Evolutionary conservation across 495 filamentous ascomycete genomes (phyloP).

Genomic region (Penicillium waksmanii): DNA sequence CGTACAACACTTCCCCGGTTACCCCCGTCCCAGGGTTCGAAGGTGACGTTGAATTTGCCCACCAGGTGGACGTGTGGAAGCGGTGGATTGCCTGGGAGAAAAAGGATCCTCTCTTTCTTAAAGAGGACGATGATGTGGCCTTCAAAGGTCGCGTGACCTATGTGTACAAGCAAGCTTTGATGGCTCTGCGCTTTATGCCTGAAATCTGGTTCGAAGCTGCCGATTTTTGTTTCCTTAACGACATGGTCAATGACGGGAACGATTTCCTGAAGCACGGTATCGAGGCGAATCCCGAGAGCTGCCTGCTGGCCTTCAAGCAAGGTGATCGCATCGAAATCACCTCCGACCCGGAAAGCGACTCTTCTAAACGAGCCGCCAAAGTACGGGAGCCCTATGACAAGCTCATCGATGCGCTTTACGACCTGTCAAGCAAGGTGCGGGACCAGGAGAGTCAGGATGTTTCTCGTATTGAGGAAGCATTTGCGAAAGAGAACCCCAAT

Average conservation of each 20-base stretch:
- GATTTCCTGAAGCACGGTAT: slow-evolving; percentile 82
- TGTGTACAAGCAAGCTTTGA: slow-evolving; percentile 90
- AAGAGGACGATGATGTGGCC: slow-evolving; percentile 70
- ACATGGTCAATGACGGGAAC: slow-evolving; percentile 67
- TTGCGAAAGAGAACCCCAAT: slow-evolving; percentile 41
- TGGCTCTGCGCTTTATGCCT: slow-evolving; percentile 91
- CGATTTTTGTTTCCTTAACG: slow-evolving; percentile 87
- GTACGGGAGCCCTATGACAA: slow-evolving; percentile 83
- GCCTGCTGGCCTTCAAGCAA: slow-evolving; percentile 82
- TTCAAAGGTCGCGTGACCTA: slow-evolving; percentile 81
- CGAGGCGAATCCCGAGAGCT: slow-evolving; percentile 90
- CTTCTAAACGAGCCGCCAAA: slow-evolving; percentile 67
- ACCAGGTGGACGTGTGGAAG: slow-evolving; percentile 91
- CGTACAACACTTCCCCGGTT: slow-evolving; percentile 78
- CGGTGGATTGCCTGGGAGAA: slow-evolving; percentile 95
- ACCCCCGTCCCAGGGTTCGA: slow-evolving; percentile 86
- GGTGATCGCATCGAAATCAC: slow-evolving; percentile 81
- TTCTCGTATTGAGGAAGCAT: slow-evolving; percentile 68
- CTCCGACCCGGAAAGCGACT: slow-evolving; percentile 70
- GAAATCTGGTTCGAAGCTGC: slow-evolving; percentile 95
- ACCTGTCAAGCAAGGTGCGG: slow-evolving; percentile 71
- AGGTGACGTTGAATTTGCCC: slow-evolving; percentile 80
- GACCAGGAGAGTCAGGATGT: slow-evolving; percentile 72
- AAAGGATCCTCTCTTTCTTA: slow-evolving; percentile 82
- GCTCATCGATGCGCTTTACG: slow-evolving; percentile 82